Percentiles rank a stretch among this genome's conserved stretches.
Conservation (phyloP, 75 land plant species). For the Azolla pinnata region DNA sequence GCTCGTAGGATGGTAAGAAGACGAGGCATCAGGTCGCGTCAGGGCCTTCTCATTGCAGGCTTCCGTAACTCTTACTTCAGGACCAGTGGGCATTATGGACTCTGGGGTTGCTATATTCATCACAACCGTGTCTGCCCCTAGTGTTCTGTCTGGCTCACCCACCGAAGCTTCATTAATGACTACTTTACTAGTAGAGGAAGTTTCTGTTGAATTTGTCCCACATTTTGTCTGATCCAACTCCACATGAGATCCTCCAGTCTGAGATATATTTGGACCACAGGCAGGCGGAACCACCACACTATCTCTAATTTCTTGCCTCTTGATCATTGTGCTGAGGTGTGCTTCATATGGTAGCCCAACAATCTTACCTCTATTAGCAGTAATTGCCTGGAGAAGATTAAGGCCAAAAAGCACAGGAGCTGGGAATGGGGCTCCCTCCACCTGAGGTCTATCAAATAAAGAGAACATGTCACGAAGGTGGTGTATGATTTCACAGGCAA, state of each 20-base stretch:
- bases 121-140: too few species aligned
- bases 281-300: too few species aligned
- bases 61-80: not conserved
- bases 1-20: not conserved
- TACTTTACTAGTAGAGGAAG: too few species aligned
- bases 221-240: too few species aligned
- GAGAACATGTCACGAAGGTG: conserved; percentile 80
- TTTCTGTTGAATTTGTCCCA: too few species aligned
- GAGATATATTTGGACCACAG: too few species aligned
- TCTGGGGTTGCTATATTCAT: too few species aligned
- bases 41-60: not conserved
- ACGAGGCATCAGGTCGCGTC: not conserved
- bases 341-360: conserved; percentile 13
- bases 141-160: too few species aligned
- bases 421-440: conserved; percentile 89
- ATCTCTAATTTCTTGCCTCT: not conserved
- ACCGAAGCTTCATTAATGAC: too few species aligned
- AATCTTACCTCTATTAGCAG: conserved; percentile 33
- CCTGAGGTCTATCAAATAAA: conserved; percentile 80
- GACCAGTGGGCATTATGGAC: too few species aligned
- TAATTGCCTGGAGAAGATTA: conserved; percentile 55
- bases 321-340: conserved; percentile 5
- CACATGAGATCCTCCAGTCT: too few species aligned
- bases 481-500: conserved; percentile 72
- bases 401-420: conserved; percentile 67